phyloP scores from a whole-genome alignment of 306 rosid species.

The Morella rubra region DNA sequence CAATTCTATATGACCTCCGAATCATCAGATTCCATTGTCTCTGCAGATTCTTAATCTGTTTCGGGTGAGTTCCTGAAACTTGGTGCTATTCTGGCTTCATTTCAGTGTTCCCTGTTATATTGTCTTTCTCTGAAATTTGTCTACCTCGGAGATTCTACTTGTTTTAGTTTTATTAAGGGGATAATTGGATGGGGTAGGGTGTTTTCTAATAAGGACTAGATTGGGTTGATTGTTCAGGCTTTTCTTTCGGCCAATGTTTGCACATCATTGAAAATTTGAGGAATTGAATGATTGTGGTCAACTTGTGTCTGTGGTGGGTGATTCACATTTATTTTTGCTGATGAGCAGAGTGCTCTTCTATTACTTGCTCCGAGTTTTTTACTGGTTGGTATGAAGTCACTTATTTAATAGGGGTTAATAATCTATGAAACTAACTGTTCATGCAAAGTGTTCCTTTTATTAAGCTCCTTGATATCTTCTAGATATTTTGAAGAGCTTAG shows the following conservation, averaged over 20 bases:
- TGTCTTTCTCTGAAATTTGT: slow-evolving; percentile 6
- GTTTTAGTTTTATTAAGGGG: slow-evolving; percentile 28
- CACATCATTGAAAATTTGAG: slow-evolving; percentile 24
- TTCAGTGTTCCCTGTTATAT: slow-evolving; percentile 19
- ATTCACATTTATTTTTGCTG: slow-evolving; percentile 12
- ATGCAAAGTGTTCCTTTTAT: not conserved
- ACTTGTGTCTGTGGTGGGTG: slow-evolving; percentile 18
- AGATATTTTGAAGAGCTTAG: slow-evolving; percentile 7
- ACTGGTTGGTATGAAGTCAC: slow-evolving; percentile 6
- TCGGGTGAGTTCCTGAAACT: slow-evolving; percentile 43
- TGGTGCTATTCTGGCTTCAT: slow-evolving; percentile 11
- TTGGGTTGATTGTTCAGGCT: slow-evolving; percentile 14
- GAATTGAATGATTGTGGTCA: slow-evolving; percentile 15
- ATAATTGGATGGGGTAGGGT: slow-evolving; percentile 28
- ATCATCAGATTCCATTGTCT: slow-evolving; percentile 40
- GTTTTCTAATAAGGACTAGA: slow-evolving; percentile 6
- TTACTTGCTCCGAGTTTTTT: slow-evolving; percentile 17
- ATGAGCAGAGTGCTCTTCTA: slow-evolving; percentile 21
- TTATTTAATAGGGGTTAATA: slow-evolving; percentile 5
- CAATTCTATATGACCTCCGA: slow-evolving; percentile 51
- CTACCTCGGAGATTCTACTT: slow-evolving; percentile 24
- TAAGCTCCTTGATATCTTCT: not conserved
- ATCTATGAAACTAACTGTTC: not conserved
- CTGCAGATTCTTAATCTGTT: slow-evolving; percentile 39
- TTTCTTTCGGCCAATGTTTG: slow-evolving; percentile 19